Evolutionary conservation across 208 protist genomes (phyloP).

Genomic region (Trypanosoma rangeli): DNA sequence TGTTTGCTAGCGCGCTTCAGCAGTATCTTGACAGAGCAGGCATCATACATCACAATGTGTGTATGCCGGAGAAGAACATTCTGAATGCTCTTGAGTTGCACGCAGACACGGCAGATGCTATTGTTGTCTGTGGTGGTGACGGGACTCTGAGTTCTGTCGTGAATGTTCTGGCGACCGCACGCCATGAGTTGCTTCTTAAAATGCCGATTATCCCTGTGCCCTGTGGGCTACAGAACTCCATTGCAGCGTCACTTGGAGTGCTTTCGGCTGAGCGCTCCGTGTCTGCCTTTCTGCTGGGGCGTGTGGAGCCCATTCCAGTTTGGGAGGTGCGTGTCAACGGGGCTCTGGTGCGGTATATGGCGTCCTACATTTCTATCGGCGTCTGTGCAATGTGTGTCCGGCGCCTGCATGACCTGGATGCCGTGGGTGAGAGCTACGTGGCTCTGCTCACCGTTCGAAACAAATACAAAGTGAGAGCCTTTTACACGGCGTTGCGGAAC

Average conservation of each 20-base stretch:
- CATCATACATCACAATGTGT: constrained; percentile 63
- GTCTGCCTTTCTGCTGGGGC: constrained; percentile 58
- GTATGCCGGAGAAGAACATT: constrained; percentile 45
- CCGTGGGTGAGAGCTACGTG: constrained; percentile 59
- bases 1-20: constrained; percentile 54
- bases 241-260: constrained; percentile 70
- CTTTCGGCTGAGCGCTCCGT: constrained; percentile 59
- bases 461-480: constrained; percentile 38
- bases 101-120: constrained; percentile 30
- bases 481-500: constrained; percentile 55
- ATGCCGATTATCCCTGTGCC: constrained; percentile 67
- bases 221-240: constrained; percentile 74
- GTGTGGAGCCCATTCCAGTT: constrained; percentile 51
- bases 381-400: constrained; percentile 56
- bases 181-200: constrained; percentile 11
- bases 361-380: constrained; percentile 62
- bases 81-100: constrained; percentile 31
- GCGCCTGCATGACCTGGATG: constrained; percentile 43
- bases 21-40: constrained; percentile 68
- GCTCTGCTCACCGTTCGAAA: constrained; percentile 42
- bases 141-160: constrained; percentile 74
- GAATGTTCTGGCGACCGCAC: constrained; percentile 45
- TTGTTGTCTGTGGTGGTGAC: constrained; percentile 75
- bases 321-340: constrained; percentile 64
- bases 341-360: constrained; percentile 50